Evolutionary conservation across 2,329 filamentous ascomycete species (phyloP).

Genomic region (Microdochium paspali): DNA sequence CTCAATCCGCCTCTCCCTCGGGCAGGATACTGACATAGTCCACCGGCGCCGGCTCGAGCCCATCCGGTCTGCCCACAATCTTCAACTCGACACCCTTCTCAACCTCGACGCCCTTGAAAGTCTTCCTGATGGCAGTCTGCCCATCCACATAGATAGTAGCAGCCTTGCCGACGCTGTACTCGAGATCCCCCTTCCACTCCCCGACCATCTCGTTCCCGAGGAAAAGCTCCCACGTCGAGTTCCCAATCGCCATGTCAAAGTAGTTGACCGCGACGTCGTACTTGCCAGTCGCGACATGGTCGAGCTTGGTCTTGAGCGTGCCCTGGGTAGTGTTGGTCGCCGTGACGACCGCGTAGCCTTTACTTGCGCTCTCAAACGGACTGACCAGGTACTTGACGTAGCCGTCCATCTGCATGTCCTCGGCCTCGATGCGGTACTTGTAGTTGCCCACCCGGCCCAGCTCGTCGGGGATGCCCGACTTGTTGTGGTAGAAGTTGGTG

Average conservation of each 20-base stretch:
- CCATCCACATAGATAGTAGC: constrained; percentile 52
- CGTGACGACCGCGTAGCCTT: constrained; percentile 45
- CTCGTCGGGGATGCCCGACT: constrained; percentile 51
- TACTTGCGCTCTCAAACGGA: constrained; percentile 52
- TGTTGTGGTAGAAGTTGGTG: constrained; percentile 52
- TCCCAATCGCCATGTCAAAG: constrained; percentile 52
- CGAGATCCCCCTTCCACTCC: constrained; percentile 49
- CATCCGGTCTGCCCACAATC: constrained; percentile 44
- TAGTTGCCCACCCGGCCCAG: constrained; percentile 47
- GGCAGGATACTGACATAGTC: constrained; percentile 60
- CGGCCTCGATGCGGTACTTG: constrained; percentile 59
- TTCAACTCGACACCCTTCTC: constrained; percentile 17
- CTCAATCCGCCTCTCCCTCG: constrained; percentile 45
- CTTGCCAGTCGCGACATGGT: constrained; percentile 34
- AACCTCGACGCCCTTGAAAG: constrained; percentile 25
- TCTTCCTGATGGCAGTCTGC: constrained; percentile 54
- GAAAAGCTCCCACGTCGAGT: constrained; percentile 43
- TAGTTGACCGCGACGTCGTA: constrained; percentile 61
- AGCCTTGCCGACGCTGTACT: constrained; percentile 48
- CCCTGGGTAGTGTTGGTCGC: constrained; percentile 38
- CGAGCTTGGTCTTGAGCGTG: constrained; percentile 34
- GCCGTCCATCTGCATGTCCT: constrained; percentile 50
- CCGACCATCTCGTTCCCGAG: constrained; percentile 44
- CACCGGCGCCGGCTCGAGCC: constrained; percentile 53
- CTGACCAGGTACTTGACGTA: constrained; percentile 44